Percentiles rank a stretch among this genome's conserved stretches.
phyloP scores from a whole-genome alignment of 202 grass and related monocot genomes.

The Setaria viridis region DNA sequence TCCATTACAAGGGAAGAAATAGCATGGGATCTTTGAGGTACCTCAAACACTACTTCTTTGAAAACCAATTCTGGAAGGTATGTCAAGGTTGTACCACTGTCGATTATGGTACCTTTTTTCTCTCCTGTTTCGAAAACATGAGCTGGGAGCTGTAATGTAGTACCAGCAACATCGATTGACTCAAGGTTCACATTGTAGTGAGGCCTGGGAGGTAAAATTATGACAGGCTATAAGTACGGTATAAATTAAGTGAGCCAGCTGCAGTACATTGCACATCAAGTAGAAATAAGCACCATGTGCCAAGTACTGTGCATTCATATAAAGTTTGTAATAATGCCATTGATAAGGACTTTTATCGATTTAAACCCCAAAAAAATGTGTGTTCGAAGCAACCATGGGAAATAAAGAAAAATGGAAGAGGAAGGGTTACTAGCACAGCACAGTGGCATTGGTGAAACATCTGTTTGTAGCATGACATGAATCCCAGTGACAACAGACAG shows the following conservation, averaged over 20 bases:
- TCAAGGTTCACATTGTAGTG: constrained; percentile 93
- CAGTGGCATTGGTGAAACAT: background rate
- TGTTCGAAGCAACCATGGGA: background rate
- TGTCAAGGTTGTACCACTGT: constrained; percentile 94
- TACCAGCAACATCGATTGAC: constrained; percentile 82
- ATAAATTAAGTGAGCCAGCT: constrained; percentile 32
- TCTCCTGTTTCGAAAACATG: constrained; percentile 78
- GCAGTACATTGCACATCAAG: constrained; percentile 11
- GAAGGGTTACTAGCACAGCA: constrained; percentile 15
- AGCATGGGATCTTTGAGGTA: constrained; percentile 41
- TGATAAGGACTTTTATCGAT: background rate
- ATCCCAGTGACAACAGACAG: background rate
- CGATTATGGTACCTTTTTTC: constrained; percentile 87
- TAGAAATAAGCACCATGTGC: constrained; percentile 12
- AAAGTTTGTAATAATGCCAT: background rate
- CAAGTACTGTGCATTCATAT: background rate
- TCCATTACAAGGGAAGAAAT: constrained; percentile 25
- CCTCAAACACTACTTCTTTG: constrained; percentile 68
- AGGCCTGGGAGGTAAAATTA: constrained; percentile 53
- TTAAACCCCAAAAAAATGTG: constrained; percentile 3
- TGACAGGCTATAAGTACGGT: constrained; percentile 19
- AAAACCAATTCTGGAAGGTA: constrained; percentile 94
- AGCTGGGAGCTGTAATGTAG: constrained; percentile 74
- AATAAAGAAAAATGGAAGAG: background rate
- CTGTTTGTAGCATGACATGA: constrained; percentile 8